Evolutionary conservation across 2,329 filamentous ascomycete species (phyloP).

Genomic region (Nigrospora sphaerica): DNA sequence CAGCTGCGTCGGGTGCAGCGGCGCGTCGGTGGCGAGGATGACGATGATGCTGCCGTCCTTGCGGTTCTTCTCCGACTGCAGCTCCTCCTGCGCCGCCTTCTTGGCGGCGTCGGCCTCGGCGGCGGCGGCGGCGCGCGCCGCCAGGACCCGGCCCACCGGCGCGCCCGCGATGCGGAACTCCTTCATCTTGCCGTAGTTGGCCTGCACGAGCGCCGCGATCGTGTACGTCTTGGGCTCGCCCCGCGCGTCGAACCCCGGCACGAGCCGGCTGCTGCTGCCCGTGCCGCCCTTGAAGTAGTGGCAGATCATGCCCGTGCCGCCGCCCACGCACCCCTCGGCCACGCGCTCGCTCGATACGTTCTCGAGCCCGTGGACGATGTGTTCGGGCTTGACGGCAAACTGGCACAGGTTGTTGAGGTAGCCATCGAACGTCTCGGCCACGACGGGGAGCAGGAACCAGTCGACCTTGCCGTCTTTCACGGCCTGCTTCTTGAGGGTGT

Average conservation of each 20-base stretch:
- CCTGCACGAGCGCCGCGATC: conserved; percentile 55
- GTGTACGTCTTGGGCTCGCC: conserved; percentile 40
- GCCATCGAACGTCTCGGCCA: conserved; percentile 59
- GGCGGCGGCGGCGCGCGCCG: conserved; percentile 29
- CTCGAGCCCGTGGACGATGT: conserved; percentile 47
- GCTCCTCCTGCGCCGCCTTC: conserved; percentile 19
- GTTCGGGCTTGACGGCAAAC: conserved; percentile 46
- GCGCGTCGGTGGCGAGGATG: conserved; percentile 53
- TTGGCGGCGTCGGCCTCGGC: conserved; percentile 13
- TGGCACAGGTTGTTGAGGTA: conserved; percentile 49
- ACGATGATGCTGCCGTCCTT: conserved; percentile 58
- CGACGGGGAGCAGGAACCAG: conserved; percentile 49
- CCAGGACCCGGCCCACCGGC: conserved; percentile 52
- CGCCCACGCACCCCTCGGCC: conserved; percentile 55
- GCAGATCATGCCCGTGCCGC: conserved; percentile 62
- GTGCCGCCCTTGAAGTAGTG: conserved; percentile 63
- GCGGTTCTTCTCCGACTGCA: conserved; percentile 33
- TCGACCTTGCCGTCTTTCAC: conserved; percentile 35
- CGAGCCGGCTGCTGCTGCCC: conserved; percentile 50
- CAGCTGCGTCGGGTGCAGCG: conserved; percentile 49
- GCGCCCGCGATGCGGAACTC: conserved; percentile 54
- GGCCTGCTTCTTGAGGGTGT: conserved; percentile 38
- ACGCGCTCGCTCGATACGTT: conserved; percentile 43
- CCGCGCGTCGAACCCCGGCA: conserved; percentile 35
- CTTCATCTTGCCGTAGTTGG: conserved; percentile 54